A percentile compares a stretch with the other conserved stretches of the same genome.
phyloP scores from a whole-genome alignment of 2,329 filamentous ascomycete genomes.

The Monosporascus sp. region DNA sequence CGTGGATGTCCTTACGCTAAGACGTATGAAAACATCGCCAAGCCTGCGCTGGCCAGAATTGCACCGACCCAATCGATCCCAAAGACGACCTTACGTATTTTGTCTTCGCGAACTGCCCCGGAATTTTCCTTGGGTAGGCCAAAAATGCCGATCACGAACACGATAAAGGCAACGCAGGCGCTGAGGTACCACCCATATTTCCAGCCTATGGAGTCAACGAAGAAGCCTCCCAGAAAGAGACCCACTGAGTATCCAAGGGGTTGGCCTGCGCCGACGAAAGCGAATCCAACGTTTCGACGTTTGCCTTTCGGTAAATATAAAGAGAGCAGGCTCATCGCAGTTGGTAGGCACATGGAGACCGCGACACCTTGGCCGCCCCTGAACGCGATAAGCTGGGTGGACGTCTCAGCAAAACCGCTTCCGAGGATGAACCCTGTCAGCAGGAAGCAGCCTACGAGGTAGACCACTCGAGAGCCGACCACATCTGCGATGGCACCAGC shows the following conservation, averaged over 20 bases:
- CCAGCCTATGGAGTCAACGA: conserved; percentile 44
- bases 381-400: conserved; percentile 31
- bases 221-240: conserved; percentile 43
- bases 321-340: conserved; percentile 31
- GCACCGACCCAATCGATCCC: conserved; percentile 53
- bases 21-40: conserved; percentile 48
- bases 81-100: conserved; percentile 19
- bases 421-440: conserved; percentile 27
- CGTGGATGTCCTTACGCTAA: conserved; percentile 37
- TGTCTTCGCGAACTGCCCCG: conserved; percentile 26
- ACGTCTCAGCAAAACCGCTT: conserved; percentile 23
- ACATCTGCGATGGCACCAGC: conserved; percentile 35
- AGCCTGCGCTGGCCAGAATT: conserved; percentile 37
- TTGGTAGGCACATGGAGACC: conserved; percentile 29
- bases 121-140: background rate
- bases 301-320: conserved; percentile 25
- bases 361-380: conserved; percentile 36
- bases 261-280: conserved; percentile 39
- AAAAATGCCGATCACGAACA: conserved; percentile 22
- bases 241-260: conserved; percentile 47
- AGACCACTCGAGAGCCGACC: conserved; percentile 27
- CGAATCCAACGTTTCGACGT: conserved; percentile 35
- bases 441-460: conserved; percentile 28
- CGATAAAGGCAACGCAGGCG: conserved; percentile 28
- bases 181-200: conserved; percentile 40